These are phyloP conservation scores for Camelina neglecta DNA, from an alignment of 345 rosid species.

Conservation along the genomic window DNA sequence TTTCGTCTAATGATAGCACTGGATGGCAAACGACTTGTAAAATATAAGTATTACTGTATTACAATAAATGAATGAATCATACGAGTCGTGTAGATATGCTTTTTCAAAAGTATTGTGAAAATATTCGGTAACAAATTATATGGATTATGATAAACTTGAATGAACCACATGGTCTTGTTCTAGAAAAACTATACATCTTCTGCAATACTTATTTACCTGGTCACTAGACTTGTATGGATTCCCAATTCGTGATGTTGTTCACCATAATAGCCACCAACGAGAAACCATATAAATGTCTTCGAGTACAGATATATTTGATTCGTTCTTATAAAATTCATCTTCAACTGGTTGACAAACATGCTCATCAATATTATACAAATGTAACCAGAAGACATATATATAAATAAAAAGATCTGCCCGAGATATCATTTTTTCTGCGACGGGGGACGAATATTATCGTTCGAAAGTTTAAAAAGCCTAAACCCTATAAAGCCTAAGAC, in stretches of 20 bases:
- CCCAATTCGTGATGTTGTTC: slow-evolving; percentile 11
- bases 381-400: not conserved
- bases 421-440: slow-evolving; percentile 16
- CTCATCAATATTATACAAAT: slow-evolving; percentile 28
- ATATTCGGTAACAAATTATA: not conserved
- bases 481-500: slow-evolving; percentile 42
- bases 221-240: not conserved
- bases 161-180: not conserved
- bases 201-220: not conserved
- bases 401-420: not conserved
- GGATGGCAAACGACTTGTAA: not conserved
- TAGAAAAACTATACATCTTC: not conserved
- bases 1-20: slow-evolving; percentile 11
- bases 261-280: slow-evolving; percentile 17
- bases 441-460: slow-evolving; percentile 35
- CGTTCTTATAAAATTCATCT: slow-evolving; percentile 23
- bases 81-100: not conserved
- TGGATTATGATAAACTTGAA: slow-evolving; percentile 1
- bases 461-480: slow-evolving; percentile 36
- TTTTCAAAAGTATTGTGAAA: not conserved
- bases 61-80: not conserved
- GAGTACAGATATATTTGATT: not conserved
- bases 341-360: slow-evolving; percentile 16
- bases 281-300: slow-evolving; percentile 22
- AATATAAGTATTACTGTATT: not conserved